Conservation (phyloP, 2,329 filamentous ascomycete genomes). For the Pseudogymnoascus verrucosus region DNA sequence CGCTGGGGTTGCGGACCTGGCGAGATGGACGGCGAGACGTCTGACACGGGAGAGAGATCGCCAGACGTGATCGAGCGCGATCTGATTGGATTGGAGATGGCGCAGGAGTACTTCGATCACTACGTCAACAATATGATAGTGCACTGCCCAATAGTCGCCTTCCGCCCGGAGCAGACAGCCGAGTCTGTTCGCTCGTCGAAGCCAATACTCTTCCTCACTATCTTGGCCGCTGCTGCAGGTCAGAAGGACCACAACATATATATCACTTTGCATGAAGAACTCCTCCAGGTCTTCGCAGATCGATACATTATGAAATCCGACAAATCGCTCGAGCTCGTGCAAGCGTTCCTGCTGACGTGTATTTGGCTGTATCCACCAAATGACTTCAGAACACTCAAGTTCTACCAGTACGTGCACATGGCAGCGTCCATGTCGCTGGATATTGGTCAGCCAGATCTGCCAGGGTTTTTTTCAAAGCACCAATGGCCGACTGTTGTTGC, state of each 20-base stretch:
- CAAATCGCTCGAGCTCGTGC: slow-evolving; percentile 41
- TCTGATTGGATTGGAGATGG: slow-evolving; percentile 45
- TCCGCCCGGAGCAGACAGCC: slow-evolving; percentile 42
- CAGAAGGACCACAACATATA: slow-evolving; percentile 35
- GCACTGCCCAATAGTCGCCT: slow-evolving; percentile 53
- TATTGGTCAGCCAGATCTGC: slow-evolving; percentile 15
- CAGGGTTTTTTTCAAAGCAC: background rate
- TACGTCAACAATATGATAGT: slow-evolving; percentile 49
- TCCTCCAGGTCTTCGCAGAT: slow-evolving; percentile 37
- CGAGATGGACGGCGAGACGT: slow-evolving; percentile 10
- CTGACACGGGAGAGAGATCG: background rate
- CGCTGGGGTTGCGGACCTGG: slow-evolving; percentile 8
- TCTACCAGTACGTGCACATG: slow-evolving; percentile 42
- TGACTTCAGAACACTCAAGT: slow-evolving; percentile 34
- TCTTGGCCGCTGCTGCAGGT: slow-evolving; percentile 57
- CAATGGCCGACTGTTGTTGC: background rate
- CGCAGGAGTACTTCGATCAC: slow-evolving; percentile 44
- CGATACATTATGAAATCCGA: slow-evolving; percentile 37
- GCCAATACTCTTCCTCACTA: slow-evolving; percentile 59
- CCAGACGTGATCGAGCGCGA: slow-evolving; percentile 45
- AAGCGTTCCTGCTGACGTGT: slow-evolving; percentile 37
- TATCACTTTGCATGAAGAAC: slow-evolving; percentile 35
- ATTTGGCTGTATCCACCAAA: slow-evolving; percentile 40
- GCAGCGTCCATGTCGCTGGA: slow-evolving; percentile 36
- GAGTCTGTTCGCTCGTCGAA: slow-evolving; percentile 46